A percentile compares a stretch with the other conserved stretches of the same genome.
Evolutionary conservation across 306 rosid species (phyloP).

Genomic region (Vigna angularis): DNA sequence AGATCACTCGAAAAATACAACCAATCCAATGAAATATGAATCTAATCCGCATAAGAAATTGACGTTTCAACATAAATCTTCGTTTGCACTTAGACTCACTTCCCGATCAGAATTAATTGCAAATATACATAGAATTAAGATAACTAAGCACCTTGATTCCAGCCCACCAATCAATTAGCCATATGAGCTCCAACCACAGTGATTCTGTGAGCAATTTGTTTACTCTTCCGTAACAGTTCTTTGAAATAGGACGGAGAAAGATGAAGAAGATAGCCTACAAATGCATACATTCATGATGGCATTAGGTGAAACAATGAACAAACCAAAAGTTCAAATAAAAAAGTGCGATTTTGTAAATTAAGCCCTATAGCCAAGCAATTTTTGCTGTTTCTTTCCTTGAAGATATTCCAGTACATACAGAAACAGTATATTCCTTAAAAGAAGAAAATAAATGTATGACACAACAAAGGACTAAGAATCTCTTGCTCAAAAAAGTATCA

Average conservation of each 20-base stretch:
- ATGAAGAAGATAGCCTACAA: slow-evolving; percentile 69
- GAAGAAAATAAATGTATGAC: neutral
- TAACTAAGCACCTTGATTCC: slow-evolving; percentile 65
- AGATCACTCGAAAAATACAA: too few species aligned
- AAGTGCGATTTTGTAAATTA: neutral
- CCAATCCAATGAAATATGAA: too few species aligned
- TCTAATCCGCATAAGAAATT: too few species aligned
- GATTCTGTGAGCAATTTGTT: slow-evolving; percentile 77
- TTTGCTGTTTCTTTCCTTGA: neutral
- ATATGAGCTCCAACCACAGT: slow-evolving; percentile 85
- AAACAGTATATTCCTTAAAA: too few species aligned
- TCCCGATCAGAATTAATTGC: neutral
- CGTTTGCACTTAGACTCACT: too few species aligned
- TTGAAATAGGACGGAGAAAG: slow-evolving; percentile 77
- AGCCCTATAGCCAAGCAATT: slow-evolving; percentile 5
- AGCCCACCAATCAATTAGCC: slow-evolving; percentile 97
- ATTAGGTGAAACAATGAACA: slow-evolving; percentile 16
- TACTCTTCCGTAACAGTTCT: slow-evolving; percentile 59
- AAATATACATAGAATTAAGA: neutral
- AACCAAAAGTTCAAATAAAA: neutral
- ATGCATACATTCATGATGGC: slow-evolving; percentile 12
- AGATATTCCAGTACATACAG: neutral
- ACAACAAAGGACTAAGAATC: neutral
- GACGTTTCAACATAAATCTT: too few species aligned
- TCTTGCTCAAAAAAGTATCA: neutral